These are phyloP conservation scores for Drosera spatulata DNA, from an alignment of 179 eudicot genomes.

Conservation along the genomic window DNA sequence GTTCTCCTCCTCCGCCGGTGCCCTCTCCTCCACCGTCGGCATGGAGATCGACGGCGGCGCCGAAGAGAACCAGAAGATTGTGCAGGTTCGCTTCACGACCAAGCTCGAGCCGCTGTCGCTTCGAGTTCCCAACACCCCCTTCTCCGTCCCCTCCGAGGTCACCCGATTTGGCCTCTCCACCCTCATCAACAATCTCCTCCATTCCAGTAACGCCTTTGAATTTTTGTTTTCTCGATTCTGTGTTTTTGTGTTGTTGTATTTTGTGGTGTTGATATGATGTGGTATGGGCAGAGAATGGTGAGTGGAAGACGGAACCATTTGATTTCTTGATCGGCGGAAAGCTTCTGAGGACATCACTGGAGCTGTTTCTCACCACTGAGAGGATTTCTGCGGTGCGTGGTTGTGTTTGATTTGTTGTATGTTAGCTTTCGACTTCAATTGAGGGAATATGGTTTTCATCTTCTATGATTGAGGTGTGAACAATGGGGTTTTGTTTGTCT, in stretches of 20 bases:
- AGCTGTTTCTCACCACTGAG: slow-evolving; percentile 78
- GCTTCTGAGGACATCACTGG: slow-evolving; percentile 88
- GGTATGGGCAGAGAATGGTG: slow-evolving; percentile 40
- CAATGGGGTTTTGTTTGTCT: too few relatives aligned
- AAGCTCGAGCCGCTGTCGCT: slow-evolving; percentile 40
- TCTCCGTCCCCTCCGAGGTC: slow-evolving; percentile 59
- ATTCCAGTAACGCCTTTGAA: slow-evolving; percentile 24
- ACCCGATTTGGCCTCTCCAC: slow-evolving; percentile 74
- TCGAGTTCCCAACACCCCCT: slow-evolving; percentile 45
- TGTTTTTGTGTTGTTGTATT: not conserved
- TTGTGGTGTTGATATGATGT: not conserved
- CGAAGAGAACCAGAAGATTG: slow-evolving; percentile 34
- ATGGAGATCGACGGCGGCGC: slow-evolving; percentile 48
- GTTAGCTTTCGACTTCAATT: not conserved
- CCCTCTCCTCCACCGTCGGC: too few relatives aligned
- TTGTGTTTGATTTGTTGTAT: not conserved
- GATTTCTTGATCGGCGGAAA: slow-evolving; percentile 83
- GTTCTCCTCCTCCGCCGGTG: too few relatives aligned
- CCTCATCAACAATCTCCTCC: slow-evolving; percentile 60
- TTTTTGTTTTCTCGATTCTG: not conserved
- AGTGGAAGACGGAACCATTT: slow-evolving; percentile 68
- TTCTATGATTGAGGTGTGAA: not conserved
- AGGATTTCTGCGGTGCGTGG: slow-evolving; percentile 69
- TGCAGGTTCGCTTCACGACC: slow-evolving; percentile 80
- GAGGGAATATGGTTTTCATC: too few relatives aligned